Evolutionary conservation across 176 grass and related monocot species (phyloP).

Genomic region (Oropetium thomaeum): DNA sequence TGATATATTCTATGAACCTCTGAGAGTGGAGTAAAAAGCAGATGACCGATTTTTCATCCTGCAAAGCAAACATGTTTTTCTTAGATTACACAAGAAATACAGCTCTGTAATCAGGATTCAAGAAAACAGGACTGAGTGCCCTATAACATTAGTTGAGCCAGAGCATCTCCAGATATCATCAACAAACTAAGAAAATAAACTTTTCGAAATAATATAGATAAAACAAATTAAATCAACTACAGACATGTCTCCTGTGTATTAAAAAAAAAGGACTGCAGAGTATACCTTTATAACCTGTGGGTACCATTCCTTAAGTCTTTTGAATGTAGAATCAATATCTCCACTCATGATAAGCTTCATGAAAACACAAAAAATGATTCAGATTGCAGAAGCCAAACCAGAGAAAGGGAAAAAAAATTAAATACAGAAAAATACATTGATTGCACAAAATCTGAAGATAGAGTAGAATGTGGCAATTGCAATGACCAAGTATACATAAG

Average conservation of each 20-base stretch:
- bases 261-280: neutral
- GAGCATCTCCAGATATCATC: slow-evolving; percentile 7
- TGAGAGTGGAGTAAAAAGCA: slow-evolving; percentile 98
- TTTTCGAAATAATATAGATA: neutral
- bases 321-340: slow-evolving; percentile 83
- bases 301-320: slow-evolving; percentile 91
- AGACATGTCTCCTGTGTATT: too few species aligned
- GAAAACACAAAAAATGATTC: slow-evolving; percentile 42
- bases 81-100: slow-evolving; percentile 4
- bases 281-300: slow-evolving; percentile 84
- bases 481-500: slow-evolving; percentile 22
- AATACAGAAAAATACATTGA: neutral
- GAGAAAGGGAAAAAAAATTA: neutral
- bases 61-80: slow-evolving; percentile 32
- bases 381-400: slow-evolving; percentile 29
- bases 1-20: slow-evolving; percentile 89
- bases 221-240: slow-evolving; percentile 21
- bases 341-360: slow-evolving; percentile 92
- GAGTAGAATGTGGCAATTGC: neutral
- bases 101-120: slow-evolving; percentile 17
- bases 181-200: neutral
- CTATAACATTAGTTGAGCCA: neutral
- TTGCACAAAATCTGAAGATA: neutral
- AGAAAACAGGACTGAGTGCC: neutral
- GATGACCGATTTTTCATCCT: slow-evolving; percentile 86